Conservation (phyloP, 768 basidiomycete genomes). For the Podaxis mareebaensis region DNA sequence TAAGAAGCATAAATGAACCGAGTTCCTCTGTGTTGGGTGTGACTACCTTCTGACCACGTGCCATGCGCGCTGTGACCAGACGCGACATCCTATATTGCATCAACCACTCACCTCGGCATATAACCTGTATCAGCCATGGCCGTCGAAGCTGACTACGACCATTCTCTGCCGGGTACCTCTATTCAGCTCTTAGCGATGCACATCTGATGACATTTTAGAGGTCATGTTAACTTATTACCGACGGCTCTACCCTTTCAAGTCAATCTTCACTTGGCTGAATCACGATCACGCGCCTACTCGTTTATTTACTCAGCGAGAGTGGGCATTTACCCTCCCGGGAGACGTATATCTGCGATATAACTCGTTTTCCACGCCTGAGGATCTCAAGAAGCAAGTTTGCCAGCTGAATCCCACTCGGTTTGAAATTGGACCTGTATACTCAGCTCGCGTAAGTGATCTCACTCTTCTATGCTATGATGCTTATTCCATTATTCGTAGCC, state of each 20-base stretch:
- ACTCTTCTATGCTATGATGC: not conserved
- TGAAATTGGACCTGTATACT: constrained; percentile 96
- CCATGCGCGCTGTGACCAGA: constrained; percentile 1
- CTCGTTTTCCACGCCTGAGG: constrained; percentile 82
- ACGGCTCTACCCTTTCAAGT: constrained; percentile 92
- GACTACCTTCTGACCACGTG: not conserved
- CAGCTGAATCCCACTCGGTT: constrained; percentile 89
- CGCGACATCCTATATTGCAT: not conserved
- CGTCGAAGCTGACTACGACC: constrained; percentile 15
- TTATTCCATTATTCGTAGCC: constrained; percentile 51
- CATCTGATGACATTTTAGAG: constrained; percentile 28
- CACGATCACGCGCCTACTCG: constrained; percentile 80
- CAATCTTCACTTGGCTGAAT: constrained; percentile 93
- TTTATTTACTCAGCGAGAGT: constrained; percentile 92
- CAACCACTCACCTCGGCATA: not conserved
- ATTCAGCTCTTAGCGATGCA: not conserved
- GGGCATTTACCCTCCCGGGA: constrained; percentile 88
- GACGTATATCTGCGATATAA: constrained; percentile 96
- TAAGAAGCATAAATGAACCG: too few species aligned
- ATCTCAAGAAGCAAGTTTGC: constrained; percentile 89
- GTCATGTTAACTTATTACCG: constrained; percentile 75
- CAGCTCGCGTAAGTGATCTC: constrained; percentile 64
- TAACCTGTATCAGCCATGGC: not conserved
- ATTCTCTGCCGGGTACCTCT: constrained; percentile 13
- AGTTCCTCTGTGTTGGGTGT: not conserved